These are phyloP conservation scores for Salix brachista DNA, from an alignment of 345 rosid species.

Conservation along the genomic window DNA sequence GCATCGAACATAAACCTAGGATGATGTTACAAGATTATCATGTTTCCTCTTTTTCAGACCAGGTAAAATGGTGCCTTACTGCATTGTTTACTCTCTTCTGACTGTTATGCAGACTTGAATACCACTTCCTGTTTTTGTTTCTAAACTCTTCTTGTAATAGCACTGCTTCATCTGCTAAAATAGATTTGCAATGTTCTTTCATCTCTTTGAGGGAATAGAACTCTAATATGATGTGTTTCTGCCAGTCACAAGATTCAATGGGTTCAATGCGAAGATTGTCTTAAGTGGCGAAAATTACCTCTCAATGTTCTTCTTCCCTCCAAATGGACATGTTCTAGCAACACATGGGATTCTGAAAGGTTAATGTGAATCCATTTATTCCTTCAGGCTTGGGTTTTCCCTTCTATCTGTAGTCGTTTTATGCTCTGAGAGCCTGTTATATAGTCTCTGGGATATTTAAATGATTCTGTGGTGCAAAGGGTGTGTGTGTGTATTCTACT, in stretches of 20 bases:
- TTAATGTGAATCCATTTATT: conserved; percentile 8
- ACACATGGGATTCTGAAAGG: conserved; percentile 72
- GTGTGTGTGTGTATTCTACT: neutral
- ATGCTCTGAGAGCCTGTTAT: neutral
- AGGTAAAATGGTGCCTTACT: too few relatives aligned
- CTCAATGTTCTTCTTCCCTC: conserved; percentile 57
- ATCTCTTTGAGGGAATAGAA: neutral
- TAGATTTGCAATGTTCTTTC: neutral
- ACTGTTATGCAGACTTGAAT: neutral
- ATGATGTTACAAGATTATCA: too few relatives aligned
- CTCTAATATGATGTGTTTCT: neutral
- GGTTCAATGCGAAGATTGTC: conserved; percentile 73
- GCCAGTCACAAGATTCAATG: conserved; percentile 62
- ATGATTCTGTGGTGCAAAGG: too few relatives aligned
- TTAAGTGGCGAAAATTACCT: conserved; percentile 71
- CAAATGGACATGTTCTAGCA: conserved; percentile 63
- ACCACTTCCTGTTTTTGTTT: neutral
- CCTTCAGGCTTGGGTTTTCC: neutral
- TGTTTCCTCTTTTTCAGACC: too few relatives aligned
- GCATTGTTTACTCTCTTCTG: neutral
- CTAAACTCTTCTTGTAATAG: neutral
- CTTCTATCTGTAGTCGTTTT: too few relatives aligned
- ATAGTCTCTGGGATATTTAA: too few relatives aligned
- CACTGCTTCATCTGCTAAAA: neutral
- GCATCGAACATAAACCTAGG: too few relatives aligned